Percentiles rank a stretch among this genome's conserved stretches.
phyloP scores from a whole-genome alignment of 2,329 filamentous ascomycete species.

The Colletotrichum costaricense region DNA sequence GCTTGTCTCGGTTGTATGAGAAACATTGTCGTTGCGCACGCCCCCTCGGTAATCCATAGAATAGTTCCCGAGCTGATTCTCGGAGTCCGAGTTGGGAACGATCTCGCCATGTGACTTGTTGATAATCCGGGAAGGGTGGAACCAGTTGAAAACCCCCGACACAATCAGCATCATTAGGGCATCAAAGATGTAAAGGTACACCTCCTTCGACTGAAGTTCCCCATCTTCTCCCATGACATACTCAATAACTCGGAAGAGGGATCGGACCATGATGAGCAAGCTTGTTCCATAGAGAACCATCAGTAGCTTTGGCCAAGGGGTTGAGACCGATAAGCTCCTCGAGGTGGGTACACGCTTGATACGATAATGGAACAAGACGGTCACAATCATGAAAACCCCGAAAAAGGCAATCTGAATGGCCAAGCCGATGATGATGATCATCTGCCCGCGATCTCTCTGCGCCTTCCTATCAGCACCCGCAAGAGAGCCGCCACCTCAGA shows the following conservation, averaged over 20 bases:
- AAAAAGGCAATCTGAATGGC: slow-evolving; percentile 67
- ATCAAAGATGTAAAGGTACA: slow-evolving; percentile 51
- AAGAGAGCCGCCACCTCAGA: slow-evolving; percentile 25
- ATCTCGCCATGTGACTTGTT: neutral
- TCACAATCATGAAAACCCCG: slow-evolving; percentile 61
- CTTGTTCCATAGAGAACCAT: slow-evolving; percentile 41
- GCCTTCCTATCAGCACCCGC: slow-evolving; percentile 38
- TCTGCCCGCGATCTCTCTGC: slow-evolving; percentile 48
- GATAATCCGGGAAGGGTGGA: slow-evolving; percentile 31
- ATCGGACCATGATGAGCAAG: slow-evolving; percentile 54
- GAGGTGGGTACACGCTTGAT: slow-evolving; percentile 35
- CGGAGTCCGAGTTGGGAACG: neutral
- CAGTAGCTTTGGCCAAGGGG: slow-evolving; percentile 45
- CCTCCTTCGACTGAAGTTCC: slow-evolving; percentile 47
- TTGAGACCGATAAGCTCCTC: slow-evolving; percentile 29
- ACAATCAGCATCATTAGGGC: slow-evolving; percentile 47
- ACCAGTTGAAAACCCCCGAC: slow-evolving; percentile 35
- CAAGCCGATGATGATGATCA: slow-evolving; percentile 63
- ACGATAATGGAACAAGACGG: slow-evolving; percentile 56
- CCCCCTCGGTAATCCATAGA: neutral
- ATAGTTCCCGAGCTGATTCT: neutral
- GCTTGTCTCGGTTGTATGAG: neutral
- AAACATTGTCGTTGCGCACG: neutral
- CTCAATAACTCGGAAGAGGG: slow-evolving; percentile 54
- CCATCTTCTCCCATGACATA: slow-evolving; percentile 50